phyloP scores from a whole-genome alignment of 2,329 filamentous ascomycete genomes.

The Alternaria tenuissima region DNA sequence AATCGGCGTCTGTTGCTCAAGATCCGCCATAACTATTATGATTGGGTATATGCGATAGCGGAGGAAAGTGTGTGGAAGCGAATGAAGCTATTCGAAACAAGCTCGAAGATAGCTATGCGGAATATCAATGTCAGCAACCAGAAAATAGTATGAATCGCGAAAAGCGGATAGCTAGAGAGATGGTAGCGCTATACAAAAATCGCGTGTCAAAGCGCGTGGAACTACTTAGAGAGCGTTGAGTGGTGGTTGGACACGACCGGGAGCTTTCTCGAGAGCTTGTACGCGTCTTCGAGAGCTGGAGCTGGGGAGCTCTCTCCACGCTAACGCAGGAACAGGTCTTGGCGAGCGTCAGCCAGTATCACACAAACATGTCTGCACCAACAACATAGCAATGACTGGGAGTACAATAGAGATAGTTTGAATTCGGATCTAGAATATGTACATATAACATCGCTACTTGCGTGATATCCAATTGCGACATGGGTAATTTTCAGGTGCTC shows the following conservation, averaged over 20 bases:
- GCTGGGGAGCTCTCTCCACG: conserved; percentile 7
- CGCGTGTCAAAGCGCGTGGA: background rate
- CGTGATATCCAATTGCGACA: background rate
- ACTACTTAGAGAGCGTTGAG: background rate
- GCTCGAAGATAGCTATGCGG: background rate
- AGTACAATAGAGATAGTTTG: background rate
- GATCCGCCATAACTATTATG: conserved; percentile 39
- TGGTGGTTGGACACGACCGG: conserved; percentile 1
- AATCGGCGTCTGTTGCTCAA: conserved; percentile 38
- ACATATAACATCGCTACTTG: background rate
- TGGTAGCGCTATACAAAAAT: background rate
- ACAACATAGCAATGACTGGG: background rate
- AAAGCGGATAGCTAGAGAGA: background rate
- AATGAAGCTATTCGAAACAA: conserved; percentile 1
- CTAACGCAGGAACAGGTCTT: conserved; percentile 20
- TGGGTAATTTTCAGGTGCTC: background rate
- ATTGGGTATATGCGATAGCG: conserved; percentile 1
- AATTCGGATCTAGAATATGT: background rate
- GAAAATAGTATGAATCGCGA: background rate
- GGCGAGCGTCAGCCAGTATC: background rate
- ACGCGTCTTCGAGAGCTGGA: background rate
- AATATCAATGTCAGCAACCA: background rate
- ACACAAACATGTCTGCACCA: background rate
- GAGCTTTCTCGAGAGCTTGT: conserved; percentile 7
- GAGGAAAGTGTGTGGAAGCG: conserved; percentile 1